Evolutionary conservation across 2,329 filamentous ascomycete genomes (phyloP).

Genomic region (Teratosphaeria pseudoeucalypti): DNA sequence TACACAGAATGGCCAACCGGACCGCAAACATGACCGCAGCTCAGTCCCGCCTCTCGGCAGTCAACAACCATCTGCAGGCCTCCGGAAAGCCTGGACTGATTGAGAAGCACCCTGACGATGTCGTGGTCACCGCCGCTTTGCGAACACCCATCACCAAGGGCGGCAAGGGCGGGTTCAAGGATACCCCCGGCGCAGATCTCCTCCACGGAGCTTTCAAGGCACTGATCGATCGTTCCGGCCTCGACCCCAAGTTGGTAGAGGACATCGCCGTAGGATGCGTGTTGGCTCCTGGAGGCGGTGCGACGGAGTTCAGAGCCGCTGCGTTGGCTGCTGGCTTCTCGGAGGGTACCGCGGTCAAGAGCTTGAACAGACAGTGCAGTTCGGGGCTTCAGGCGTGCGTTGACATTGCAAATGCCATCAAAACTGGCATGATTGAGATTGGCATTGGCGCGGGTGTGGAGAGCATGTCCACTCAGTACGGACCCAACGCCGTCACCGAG

Average conservation of each 20-base stretch:
- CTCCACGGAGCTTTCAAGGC: slow-evolving; percentile 74
- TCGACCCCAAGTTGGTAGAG: slow-evolving; percentile 80
- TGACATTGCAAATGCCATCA: slow-evolving; percentile 89
- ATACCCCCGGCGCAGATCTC: slow-evolving; percentile 80
- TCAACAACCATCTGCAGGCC: slow-evolving; percentile 46
- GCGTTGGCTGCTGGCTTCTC: slow-evolving; percentile 86
- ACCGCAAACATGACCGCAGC: slow-evolving; percentile 11
- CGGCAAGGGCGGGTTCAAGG: slow-evolving; percentile 90
- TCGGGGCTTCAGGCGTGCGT: slow-evolving; percentile 85
- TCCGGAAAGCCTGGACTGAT: slow-evolving; percentile 35
- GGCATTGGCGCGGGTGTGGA: slow-evolving; percentile 92
- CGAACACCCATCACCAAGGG: slow-evolving; percentile 88
- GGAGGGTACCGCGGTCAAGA: slow-evolving; percentile 70
- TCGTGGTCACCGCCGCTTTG: slow-evolving; percentile 86
- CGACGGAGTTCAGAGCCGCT: slow-evolving; percentile 92
- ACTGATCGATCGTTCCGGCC: slow-evolving; percentile 72
- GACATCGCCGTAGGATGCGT: slow-evolving; percentile 89
- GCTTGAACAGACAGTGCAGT: slow-evolving; percentile 86
- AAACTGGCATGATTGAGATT: slow-evolving; percentile 83
- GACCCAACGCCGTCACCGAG: slow-evolving; percentile 77
- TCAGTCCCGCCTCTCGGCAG: slow-evolving; percentile 43
- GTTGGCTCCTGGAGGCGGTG: slow-evolving; percentile 82
- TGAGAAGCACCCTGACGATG: slow-evolving; percentile 51
- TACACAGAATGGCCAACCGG: slow-evolving; percentile 6
- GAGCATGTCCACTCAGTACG: slow-evolving; percentile 91